phyloP scores from a whole-genome alignment of 139 green algal genomes.

The Chlamydomonas sp. region DNA sequence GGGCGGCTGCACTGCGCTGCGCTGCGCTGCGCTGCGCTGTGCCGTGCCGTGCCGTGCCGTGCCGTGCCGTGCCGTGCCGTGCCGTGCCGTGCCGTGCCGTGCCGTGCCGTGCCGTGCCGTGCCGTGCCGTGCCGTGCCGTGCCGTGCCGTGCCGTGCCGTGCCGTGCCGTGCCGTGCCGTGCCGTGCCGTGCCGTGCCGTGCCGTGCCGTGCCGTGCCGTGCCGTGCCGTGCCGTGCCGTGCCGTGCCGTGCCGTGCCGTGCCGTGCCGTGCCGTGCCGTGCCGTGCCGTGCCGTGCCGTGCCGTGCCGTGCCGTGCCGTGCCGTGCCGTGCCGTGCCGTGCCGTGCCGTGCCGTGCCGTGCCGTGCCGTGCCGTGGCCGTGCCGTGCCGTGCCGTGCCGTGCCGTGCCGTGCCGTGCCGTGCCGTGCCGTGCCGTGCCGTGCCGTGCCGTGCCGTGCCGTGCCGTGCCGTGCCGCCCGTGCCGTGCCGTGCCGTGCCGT shows the following conservation, averaged over 20 bases:
- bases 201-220: neutral
- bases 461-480: conserved; percentile 9
- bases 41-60: neutral
- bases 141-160: neutral
- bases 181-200: neutral
- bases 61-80: neutral
- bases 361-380: no score
- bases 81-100: neutral
- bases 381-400: no score
- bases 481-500: conserved; percentile 13
- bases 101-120: neutral
- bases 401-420: neutral
- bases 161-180: neutral
- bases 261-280: neutral
- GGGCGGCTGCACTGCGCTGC: neutral
- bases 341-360: no score
- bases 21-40: neutral
- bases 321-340: no score
- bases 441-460: conserved; percentile 14
- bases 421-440: conserved; percentile 3
- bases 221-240: neutral
- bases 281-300: conserved; percentile 3
- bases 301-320: conserved; percentile 6
- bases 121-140: neutral
- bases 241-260: neutral